Evolutionary conservation across 257 asterid species (phyloP), one percentile per base, ranked within the genome.

Genomic region (Scutellaria minor): DNA sequence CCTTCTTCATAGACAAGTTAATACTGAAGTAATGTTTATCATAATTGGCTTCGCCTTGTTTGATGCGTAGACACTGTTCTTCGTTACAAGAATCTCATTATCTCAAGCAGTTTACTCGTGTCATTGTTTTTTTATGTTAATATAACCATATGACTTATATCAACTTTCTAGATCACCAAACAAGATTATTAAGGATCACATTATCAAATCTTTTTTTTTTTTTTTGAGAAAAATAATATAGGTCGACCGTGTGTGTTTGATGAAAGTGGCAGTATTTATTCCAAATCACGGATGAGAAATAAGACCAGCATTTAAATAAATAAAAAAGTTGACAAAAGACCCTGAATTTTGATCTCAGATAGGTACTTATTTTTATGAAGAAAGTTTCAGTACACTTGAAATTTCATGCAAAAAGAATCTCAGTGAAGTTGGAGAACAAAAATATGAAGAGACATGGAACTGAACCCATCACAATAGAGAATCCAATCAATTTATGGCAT

Each of bases 1-100:
- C 59, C 22, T 45, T 70, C 57, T 63, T 15, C 12, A 9, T 42
- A 63, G 72, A 53, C 14, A 63, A 54, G 31, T 35, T 42, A 27
- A 40, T 44, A 5, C 62, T 52, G 66, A 52, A 46, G 61, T 37
- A 3, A 1, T 40, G 45, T 42, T 46, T 31, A 10, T 14, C 45
- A 7, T 63, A 44, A 60, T 55, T 55, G 24, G 39, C 40, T 39
- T 39, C n/a, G 6, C 48, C 9, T 20, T n/a, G 37, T 60, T 47
- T 18, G 52, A 72, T 37, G 4, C 13, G 31, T 11, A 22, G 14
- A 47, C 37, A 46, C 7, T 57, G 6, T 41, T 24, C n/a, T 70
- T 47, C 15, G 5, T 10, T 4, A 40, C 24, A 64, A 24, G 11
- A 46, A 42, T 31, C 37, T 31, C 37, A 44, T 8, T 44, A n/a